Base-by-base conservation (phyloP, 768 basidiomycete species). In the Mycena crocata region DNA sequence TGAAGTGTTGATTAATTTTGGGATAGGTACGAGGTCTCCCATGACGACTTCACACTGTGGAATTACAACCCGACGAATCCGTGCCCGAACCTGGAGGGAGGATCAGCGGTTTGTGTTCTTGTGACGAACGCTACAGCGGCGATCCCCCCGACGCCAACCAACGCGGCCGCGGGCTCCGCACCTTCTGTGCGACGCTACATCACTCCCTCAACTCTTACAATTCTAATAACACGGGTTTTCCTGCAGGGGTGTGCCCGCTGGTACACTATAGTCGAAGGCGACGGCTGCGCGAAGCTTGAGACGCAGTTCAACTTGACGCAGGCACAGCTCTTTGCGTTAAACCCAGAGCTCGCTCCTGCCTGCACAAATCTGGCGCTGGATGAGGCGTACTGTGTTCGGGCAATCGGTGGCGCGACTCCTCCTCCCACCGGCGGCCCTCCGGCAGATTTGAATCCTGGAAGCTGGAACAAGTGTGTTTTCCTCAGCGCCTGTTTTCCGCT, bases 91-190 rank as follows among this genome's bases (percentile, higher is more conserved):
- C 48, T 63, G 24, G 49, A 2, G 1, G n/a, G 34, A 4, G 62
- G 62, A 15, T 19, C 51, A 3, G 51, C 61, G 15, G n/a, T 46
- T 13, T 63, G 62, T 48, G 54, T 63, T 1, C 44, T 46, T 5
- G 62, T 63, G 2, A 35, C 34, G 13, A 63, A 63, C 34, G 35
- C 28, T 15, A 63, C 62, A 3, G 30, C 31, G 35, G 28, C 61
- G 1, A 44, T 45, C 21, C 63, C 63, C 5, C 54, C 56, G 2
- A 57, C 35, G 2, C 63, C 63, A 5, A 64, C 31, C 7, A 64
- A 55, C 24, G 63, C 63, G 17, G 63, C 63, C 1, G 14, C 34
- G 14, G 63, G 63, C 14, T 57, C 63, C n/a, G 46, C 49, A 2
- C 59, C 59, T n/a, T 51, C 59, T 1, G 59, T 61, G 32, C 30